Evolutionary conservation across 495 filamentous ascomycete genomes (phyloP).

Genomic region (Pseudoneurospora amorphoporcata): DNA sequence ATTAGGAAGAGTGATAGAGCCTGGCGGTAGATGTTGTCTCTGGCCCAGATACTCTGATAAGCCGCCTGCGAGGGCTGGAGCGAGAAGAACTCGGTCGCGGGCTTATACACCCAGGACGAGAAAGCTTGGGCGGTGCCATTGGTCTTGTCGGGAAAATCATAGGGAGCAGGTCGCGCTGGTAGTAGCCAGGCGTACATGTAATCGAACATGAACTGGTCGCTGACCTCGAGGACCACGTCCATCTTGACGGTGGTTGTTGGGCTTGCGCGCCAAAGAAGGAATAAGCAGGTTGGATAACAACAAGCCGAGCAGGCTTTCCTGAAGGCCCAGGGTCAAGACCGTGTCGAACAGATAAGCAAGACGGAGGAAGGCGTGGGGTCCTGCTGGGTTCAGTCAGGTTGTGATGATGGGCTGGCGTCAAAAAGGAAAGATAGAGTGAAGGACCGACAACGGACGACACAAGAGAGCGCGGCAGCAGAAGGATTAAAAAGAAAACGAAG

Average conservation of each 20-base stretch:
- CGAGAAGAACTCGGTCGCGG: constrained; percentile 60
- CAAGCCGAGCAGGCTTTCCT: background rate
- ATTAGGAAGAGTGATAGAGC: constrained; percentile 66
- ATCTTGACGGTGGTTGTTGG: constrained; percentile 37
- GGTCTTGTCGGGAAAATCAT: constrained; percentile 29
- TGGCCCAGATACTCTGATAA: constrained; percentile 67
- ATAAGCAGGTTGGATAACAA: background rate
- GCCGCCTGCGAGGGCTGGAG: constrained; percentile 67
- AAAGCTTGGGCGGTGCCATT: constrained; percentile 29
- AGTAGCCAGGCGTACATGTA: constrained; percentile 62
- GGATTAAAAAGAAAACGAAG: background rate
- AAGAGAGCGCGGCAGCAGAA: background rate
- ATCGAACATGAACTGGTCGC: constrained; percentile 79
- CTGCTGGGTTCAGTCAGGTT: background rate
- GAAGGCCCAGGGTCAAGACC: background rate
- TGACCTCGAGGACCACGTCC: constrained; percentile 84
- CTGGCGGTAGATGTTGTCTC: constrained; percentile 77
- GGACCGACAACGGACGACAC: background rate
- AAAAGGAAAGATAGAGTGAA: background rate
- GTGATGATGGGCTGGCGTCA: background rate
- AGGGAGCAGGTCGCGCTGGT: constrained; percentile 47
- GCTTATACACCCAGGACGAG: constrained; percentile 50
- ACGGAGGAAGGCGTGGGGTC: background rate
- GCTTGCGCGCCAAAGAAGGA: background rate
- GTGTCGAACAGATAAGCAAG: background rate